A percentile compares a stretch with the other conserved stretches of the same genome.
Conservation (phyloP, 192 early-diverging fungal genomes). For the Irineochytrium annulatum region DNA sequence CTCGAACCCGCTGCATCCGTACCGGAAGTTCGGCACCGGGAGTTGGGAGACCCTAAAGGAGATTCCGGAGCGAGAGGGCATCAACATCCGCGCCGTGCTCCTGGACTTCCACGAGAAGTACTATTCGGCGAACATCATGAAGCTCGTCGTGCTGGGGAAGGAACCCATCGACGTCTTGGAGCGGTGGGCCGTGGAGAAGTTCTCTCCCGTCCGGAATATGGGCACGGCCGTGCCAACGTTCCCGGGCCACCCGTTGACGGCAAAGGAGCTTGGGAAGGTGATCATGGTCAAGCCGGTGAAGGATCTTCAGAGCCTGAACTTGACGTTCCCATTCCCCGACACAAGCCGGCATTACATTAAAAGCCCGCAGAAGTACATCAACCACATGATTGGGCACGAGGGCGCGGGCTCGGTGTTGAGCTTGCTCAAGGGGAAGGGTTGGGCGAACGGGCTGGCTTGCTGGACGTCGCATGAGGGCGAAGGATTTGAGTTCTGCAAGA, state of each 20-base stretch:
- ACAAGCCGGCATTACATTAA: slow-evolving; percentile 45
- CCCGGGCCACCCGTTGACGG: slow-evolving; percentile 67
- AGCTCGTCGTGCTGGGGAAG: slow-evolving; percentile 66
- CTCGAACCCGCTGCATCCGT: slow-evolving; percentile 74
- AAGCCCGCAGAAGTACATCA: slow-evolving; percentile 72
- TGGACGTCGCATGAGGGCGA: slow-evolving; percentile 58
- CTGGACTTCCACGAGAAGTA: slow-evolving; percentile 83
- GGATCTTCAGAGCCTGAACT: slow-evolving; percentile 66
- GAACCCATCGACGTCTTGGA: slow-evolving; percentile 81
- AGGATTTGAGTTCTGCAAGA: slow-evolving; percentile 78
- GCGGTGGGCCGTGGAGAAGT: slow-evolving; percentile 75
- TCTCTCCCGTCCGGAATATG: slow-evolving; percentile 75
- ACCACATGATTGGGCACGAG: slow-evolving; percentile 92
- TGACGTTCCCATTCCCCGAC: slow-evolving; percentile 86
- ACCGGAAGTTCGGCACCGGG: slow-evolving; percentile 86
- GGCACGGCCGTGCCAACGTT: slow-evolving; percentile 61
- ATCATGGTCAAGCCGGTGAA: slow-evolving; percentile 57
- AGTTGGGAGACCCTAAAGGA: slow-evolving; percentile 80
- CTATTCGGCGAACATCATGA: slow-evolving; percentile 97
- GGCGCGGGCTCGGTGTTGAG: slow-evolving; percentile 81
- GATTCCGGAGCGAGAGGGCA: slow-evolving; percentile 55
- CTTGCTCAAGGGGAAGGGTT: slow-evolving; percentile 77
- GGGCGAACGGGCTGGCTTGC: slow-evolving; percentile 73
- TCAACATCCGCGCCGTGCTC: slow-evolving; percentile 77
- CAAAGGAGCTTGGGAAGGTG: slow-evolving; percentile 66